Evolutionary conservation across 345 rosid species (phyloP).

Genomic region (Eucalyptus camaldulensis): DNA sequence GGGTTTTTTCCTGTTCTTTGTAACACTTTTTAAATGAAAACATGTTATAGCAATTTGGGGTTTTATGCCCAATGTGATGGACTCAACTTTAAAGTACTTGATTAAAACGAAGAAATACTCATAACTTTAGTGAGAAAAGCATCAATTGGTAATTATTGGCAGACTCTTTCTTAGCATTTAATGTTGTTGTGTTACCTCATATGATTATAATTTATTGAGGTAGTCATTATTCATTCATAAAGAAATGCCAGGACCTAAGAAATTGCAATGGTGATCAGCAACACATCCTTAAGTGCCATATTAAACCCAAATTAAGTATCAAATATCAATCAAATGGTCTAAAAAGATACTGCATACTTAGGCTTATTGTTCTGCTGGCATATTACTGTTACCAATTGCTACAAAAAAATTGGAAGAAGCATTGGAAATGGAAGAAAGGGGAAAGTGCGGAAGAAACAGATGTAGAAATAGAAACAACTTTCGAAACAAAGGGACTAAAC

Average conservation of each 20-base stretch:
- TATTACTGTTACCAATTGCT: background rate
- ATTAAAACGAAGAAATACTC: background rate
- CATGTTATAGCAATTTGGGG: background rate
- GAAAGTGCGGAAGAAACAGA: background rate
- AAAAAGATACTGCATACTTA: background rate
- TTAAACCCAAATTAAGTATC: background rate
- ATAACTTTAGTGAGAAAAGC: background rate
- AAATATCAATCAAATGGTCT: background rate
- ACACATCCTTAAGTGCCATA: background rate
- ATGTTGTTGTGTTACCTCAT: background rate
- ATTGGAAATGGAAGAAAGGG: background rate
- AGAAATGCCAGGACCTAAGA: background rate
- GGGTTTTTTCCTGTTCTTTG: background rate
- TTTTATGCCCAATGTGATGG: background rate
- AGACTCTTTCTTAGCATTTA: background rate
- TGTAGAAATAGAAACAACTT: background rate
- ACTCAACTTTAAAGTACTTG: background rate
- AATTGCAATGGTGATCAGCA: background rate
- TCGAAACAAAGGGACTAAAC: background rate
- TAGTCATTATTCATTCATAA: background rate
- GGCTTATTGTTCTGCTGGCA: background rate
- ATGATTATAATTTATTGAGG: background rate
- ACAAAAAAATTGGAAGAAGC: background rate
- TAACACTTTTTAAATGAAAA: background rate
- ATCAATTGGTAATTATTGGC: background rate